These are phyloP conservation scores for Stentor coeruleus DNA, from an alignment of 73 alveolate genomes.

Conservation along the genomic window DNA sequence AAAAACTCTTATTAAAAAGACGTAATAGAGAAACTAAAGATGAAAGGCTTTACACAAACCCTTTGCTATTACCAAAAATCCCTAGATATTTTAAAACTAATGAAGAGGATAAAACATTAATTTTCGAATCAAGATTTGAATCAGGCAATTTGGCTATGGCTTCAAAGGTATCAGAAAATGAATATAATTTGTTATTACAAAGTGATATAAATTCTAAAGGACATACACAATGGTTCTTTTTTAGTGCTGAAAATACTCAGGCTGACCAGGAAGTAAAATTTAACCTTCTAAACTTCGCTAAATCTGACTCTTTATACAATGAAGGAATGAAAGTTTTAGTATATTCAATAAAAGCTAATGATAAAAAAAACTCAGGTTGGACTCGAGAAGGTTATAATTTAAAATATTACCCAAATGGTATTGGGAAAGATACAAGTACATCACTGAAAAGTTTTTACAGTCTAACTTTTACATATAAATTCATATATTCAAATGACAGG, in stretches of 20 bases:
- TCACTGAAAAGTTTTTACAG: slow-evolving; percentile 76
- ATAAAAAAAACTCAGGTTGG: slow-evolving; percentile 71
- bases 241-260: slow-evolving; percentile 78
- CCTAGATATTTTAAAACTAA: slow-evolving; percentile 25
- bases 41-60: not conserved
- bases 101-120: slow-evolving; percentile 65
- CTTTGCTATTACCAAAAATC: not conserved
- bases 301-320: slow-evolving; percentile 88
- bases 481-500: slow-evolving; percentile 87
- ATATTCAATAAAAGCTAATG: slow-evolving; percentile 74
- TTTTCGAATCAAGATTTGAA: slow-evolving; percentile 96
- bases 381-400: slow-evolving; percentile 75
- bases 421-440: not conserved
- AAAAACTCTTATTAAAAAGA: not conserved
- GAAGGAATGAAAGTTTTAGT: slow-evolving; percentile 94
- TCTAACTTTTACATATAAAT: slow-evolving; percentile 81
- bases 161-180: slow-evolving; percentile 67
- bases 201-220: slow-evolving; percentile 96
- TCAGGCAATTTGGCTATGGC: slow-evolving; percentile 91
- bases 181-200: slow-evolving; percentile 85
- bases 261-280: slow-evolving; percentile 76
- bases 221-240: slow-evolving; percentile 96
- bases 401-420: slow-evolving; percentile 52
- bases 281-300: slow-evolving; percentile 92
- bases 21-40: not conserved